phyloP scores from a whole-genome alignment of 176 grass and related monocot species.

The bread wheat (Triticum aestivum) region DNA sequence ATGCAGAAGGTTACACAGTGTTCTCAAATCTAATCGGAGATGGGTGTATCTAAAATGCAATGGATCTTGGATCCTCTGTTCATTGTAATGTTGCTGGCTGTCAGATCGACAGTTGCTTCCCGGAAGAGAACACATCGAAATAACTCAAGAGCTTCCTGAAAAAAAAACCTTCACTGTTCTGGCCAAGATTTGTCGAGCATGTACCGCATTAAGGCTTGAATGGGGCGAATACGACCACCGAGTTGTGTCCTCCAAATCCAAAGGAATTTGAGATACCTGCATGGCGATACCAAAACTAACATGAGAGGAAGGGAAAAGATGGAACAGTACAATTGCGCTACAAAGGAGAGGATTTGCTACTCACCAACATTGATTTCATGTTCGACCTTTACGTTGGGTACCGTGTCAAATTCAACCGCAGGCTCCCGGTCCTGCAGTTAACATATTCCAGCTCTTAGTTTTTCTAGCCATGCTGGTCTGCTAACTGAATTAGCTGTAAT shows the following conservation, averaged over 20 bases:
- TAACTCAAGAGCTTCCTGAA: slow-evolving; percentile 14
- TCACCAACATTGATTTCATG: slow-evolving; percentile 97
- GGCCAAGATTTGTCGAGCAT: slow-evolving; percentile 30
- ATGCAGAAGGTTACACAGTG: slow-evolving; percentile 31
- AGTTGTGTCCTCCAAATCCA: slow-evolving; percentile 97
- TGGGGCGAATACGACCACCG: slow-evolving; percentile 94
- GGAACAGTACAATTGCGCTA: not conserved
- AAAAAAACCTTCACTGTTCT: slow-evolving; percentile 13
- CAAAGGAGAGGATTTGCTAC: slow-evolving; percentile 17
- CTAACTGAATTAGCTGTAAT: not conserved
- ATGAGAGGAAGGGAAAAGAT: slow-evolving; percentile 1
- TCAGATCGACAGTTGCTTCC: slow-evolving; percentile 18
- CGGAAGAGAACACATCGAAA: slow-evolving; percentile 19
- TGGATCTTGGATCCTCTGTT: slow-evolving; percentile 29
- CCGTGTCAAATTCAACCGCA: slow-evolving; percentile 85
- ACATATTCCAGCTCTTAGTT: slow-evolving; percentile 2
- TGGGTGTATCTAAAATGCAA: slow-evolving; percentile 22
- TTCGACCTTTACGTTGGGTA: slow-evolving; percentile 85
- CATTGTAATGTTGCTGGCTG: slow-evolving; percentile 9
- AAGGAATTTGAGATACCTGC: slow-evolving; percentile 97
- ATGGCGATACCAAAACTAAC: not conserved
- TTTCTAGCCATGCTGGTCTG: not conserved
- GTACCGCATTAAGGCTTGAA: slow-evolving; percentile 66
- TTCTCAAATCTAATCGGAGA: slow-evolving; percentile 30
- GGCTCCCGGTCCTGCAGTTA: slow-evolving; percentile 70